Evolutionary conservation across 2,329 filamentous ascomycete genomes (phyloP).

Genomic region (Bipolaris gigantea): DNA sequence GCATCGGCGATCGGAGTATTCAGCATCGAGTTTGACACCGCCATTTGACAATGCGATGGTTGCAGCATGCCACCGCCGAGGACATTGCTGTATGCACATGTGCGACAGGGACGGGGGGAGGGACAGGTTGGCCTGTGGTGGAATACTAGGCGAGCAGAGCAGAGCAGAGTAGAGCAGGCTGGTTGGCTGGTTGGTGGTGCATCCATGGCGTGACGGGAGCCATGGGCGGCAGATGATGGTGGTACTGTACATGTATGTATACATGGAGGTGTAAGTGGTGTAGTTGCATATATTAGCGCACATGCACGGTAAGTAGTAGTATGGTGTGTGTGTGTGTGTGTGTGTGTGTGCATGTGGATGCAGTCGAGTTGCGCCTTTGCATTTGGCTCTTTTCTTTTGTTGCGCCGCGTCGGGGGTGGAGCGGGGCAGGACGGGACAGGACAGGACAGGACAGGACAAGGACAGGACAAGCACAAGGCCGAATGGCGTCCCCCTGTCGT

Average conservation of each 20-base stretch:
- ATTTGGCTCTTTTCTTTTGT: too few relatives aligned
- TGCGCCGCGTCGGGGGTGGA: too few relatives aligned
- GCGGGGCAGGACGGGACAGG: background rate
- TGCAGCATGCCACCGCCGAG: background rate
- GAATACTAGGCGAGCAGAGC: too few relatives aligned
- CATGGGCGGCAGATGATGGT: background rate
- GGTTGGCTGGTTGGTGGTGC: background rate
- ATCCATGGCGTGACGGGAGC: background rate
- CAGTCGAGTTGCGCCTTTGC: too few relatives aligned
- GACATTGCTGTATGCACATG: background rate
- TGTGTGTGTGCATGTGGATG: too few relatives aligned
- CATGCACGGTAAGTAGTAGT: too few relatives aligned
- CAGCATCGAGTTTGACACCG: constrained; percentile 12
- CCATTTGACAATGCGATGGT: constrained; percentile 11
- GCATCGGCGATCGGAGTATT: constrained; percentile 7
- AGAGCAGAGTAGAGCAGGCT: too few relatives aligned
- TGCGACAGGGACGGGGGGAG: background rate
- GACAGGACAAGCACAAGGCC: too few relatives aligned
- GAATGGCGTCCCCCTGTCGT: constrained; percentile 15
- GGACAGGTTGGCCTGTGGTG: too few relatives aligned
- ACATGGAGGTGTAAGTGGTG: too few relatives aligned
- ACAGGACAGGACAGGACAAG: background rate
- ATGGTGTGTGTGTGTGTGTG: too few relatives aligned
- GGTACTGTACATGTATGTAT: background rate
- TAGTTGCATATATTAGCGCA: too few relatives aligned